phyloP scores from a whole-genome alignment of 306 rosid species.

The Gillenia trifoliata region DNA sequence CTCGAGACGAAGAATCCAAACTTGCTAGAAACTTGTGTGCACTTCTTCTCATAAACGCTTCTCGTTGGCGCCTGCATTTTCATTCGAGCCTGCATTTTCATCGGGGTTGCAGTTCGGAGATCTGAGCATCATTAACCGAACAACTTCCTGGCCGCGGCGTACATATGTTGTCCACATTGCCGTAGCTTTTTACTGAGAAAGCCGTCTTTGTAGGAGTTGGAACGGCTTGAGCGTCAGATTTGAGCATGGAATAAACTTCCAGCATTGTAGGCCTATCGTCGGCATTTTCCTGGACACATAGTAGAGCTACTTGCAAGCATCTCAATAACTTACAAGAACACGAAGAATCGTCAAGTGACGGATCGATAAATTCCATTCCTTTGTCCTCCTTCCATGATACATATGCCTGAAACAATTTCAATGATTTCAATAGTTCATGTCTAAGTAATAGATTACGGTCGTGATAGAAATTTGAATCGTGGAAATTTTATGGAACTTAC shows the following conservation, averaged over 20 bases:
- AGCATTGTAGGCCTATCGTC: constrained; percentile 59
- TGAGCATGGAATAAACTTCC: constrained; percentile 49
- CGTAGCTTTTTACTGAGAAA: constrained; percentile 20
- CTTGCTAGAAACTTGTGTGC: too few species aligned
- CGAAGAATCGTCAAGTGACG: constrained; percentile 42
- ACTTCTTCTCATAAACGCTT: too few species aligned
- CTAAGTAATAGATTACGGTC: background rate
- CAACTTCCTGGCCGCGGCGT: background rate
- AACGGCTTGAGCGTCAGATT: constrained; percentile 31
- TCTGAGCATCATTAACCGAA: constrained; percentile 41
- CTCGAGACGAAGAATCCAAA: too few species aligned
- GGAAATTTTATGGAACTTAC: constrained; percentile 25
- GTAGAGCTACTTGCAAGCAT: constrained; percentile 64
- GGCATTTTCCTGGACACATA: constrained; percentile 59
- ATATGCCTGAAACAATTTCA: constrained; percentile 36
- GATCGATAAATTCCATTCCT: constrained; percentile 45
- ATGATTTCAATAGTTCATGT: background rate
- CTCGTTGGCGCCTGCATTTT: too few species aligned
- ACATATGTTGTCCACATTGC: constrained; percentile 11
- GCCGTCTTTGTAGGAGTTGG: constrained; percentile 41
- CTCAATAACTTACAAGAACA: constrained; percentile 40
- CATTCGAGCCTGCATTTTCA: constrained; percentile 11
- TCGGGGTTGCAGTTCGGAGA: constrained; percentile 41
- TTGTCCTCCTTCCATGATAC: constrained; percentile 43
- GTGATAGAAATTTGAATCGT: background rate